A percentile compares a stretch with the other conserved stretches of the same genome.
Evolutionary conservation across 148 eudicot genomes (phyloP).

Genomic region (Nepenthes gracilis): DNA sequence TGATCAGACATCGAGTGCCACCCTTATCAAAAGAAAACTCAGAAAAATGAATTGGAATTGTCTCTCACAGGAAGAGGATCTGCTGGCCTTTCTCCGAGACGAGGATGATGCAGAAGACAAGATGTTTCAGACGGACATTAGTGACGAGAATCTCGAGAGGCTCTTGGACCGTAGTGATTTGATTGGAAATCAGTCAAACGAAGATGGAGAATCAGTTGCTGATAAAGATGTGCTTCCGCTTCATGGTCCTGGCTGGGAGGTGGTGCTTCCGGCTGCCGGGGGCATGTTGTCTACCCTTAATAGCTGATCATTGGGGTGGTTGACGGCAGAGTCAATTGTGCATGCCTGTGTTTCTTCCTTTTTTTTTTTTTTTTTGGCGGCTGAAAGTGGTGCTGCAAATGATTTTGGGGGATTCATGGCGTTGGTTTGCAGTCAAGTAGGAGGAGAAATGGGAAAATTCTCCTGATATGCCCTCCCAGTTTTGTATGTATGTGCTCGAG

Average conservation of each 20-base stretch:
- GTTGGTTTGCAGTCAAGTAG: too few relatives aligned
- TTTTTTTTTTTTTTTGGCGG: too few relatives aligned
- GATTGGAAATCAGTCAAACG: slow-evolving; percentile 18
- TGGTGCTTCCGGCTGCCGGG: slow-evolving; percentile 57
- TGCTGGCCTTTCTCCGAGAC: slow-evolving; percentile 66
- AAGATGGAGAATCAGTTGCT: slow-evolving; percentile 14
- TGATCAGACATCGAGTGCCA: not conserved
- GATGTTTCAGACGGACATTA: slow-evolving; percentile 75
- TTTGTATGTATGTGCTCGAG: too few relatives aligned
- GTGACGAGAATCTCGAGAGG: slow-evolving; percentile 71
- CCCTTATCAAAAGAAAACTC: not conserved
- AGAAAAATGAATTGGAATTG: not conserved
- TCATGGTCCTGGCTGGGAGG: slow-evolving; percentile 99
- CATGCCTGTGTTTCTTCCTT: too few relatives aligned
- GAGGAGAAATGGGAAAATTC: too few relatives aligned
- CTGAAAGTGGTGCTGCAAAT: too few relatives aligned
- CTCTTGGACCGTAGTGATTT: slow-evolving; percentile 76
- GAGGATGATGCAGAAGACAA: slow-evolving; percentile 73
- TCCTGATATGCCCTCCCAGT: too few relatives aligned
- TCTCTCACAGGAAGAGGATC: slow-evolving; percentile 68
- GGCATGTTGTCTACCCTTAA: slow-evolving; percentile 79
- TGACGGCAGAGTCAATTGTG: too few relatives aligned
- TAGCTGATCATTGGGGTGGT: slow-evolving; percentile 18
- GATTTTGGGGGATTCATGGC: too few relatives aligned
- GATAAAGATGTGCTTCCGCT: slow-evolving; percentile 37